Conservation (phyloP, 352 stramenopile species). For the Phytophthora pseudosyringae region DNA sequence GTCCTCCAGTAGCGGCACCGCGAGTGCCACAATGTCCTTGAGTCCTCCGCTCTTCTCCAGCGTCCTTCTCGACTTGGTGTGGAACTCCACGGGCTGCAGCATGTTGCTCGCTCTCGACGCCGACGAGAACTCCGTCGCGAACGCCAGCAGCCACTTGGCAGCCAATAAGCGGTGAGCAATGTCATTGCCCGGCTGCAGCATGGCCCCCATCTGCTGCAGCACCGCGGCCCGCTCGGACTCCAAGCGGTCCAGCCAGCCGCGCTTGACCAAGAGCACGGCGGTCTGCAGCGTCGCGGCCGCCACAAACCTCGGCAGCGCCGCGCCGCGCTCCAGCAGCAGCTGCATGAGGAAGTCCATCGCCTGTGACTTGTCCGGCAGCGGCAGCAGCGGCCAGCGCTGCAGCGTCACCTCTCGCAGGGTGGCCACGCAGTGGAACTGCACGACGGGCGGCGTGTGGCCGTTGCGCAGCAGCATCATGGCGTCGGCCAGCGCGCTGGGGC, state of each 20-base stretch:
- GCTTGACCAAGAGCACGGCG: slow-evolving; percentile 81
- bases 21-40: slow-evolving; percentile 66
- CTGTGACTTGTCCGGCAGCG: slow-evolving; percentile 53
- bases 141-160: slow-evolving; percentile 84
- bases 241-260: slow-evolving; percentile 78
- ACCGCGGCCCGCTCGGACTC: slow-evolving; percentile 57
- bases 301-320: slow-evolving; percentile 62
- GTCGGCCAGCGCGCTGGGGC: slow-evolving; percentile 64
- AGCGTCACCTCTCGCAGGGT: slow-evolving; percentile 81
- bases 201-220: slow-evolving; percentile 75
- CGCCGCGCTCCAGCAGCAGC: slow-evolving; percentile 70
- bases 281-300: slow-evolving; percentile 69
- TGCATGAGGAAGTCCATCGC: slow-evolving; percentile 82
- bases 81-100: slow-evolving; percentile 84
- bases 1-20: slow-evolving; percentile 71
- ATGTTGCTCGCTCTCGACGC: slow-evolving; percentile 81
- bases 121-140: slow-evolving; percentile 87
- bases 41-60: slow-evolving; percentile 66
- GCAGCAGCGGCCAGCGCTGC: slow-evolving; percentile 64
- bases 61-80: slow-evolving; percentile 70
- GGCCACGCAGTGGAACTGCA: slow-evolving; percentile 85
- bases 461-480: slow-evolving; percentile 58
- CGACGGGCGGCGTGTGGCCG: slow-evolving; percentile 46
- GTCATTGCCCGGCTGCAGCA: slow-evolving; percentile 45
- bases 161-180: slow-evolving; percentile 65